These are phyloP conservation scores for Macrocybe gigantea DNA, from an alignment of 768 basidiomycete species.

Conservation along the genomic window DNA sequence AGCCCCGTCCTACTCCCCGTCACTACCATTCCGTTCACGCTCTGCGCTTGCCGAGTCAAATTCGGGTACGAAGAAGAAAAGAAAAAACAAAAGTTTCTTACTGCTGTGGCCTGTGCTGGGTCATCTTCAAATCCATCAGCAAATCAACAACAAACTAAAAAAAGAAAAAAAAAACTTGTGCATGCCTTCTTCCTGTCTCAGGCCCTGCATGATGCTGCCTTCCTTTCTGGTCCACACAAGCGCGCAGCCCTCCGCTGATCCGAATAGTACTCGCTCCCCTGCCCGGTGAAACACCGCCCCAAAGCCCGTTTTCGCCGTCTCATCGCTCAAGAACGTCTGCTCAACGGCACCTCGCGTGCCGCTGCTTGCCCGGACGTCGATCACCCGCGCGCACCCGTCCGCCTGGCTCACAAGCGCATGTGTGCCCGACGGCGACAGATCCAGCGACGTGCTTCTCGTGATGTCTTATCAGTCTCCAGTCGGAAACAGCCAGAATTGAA, in stretches of 20 bases:
- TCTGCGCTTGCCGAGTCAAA: not conserved
- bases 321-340: constrained; percentile 43
- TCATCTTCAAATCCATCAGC: constrained; percentile 24
- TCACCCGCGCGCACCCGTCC: constrained; percentile 44
- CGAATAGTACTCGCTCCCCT: constrained; percentile 54
- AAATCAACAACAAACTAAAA: constrained; percentile 10
- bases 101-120: constrained; percentile 33
- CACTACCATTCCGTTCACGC: constrained; percentile 8
- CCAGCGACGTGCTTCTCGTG: constrained; percentile 42
- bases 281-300: constrained; percentile 49
- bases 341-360: constrained; percentile 49
- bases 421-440: constrained; percentile 40
- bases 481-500: not conserved
- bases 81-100: constrained; percentile 18
- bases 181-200: constrained; percentile 58
- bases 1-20: constrained; percentile 15
- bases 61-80: not conserved
- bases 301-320: constrained; percentile 26
- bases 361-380: constrained; percentile 37
- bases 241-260: constrained; percentile 45
- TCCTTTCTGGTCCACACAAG: constrained; percentile 60
- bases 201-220: constrained; percentile 47
- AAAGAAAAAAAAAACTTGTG: constrained; percentile 4
- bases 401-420: constrained; percentile 50
- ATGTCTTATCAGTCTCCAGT: not conserved